Percentiles rank a stretch among this genome's conserved stretches.
Conservation (phyloP, 2,329 filamentous ascomycete genomes). For the Graphilbum ipis-grandicollis region DNA sequence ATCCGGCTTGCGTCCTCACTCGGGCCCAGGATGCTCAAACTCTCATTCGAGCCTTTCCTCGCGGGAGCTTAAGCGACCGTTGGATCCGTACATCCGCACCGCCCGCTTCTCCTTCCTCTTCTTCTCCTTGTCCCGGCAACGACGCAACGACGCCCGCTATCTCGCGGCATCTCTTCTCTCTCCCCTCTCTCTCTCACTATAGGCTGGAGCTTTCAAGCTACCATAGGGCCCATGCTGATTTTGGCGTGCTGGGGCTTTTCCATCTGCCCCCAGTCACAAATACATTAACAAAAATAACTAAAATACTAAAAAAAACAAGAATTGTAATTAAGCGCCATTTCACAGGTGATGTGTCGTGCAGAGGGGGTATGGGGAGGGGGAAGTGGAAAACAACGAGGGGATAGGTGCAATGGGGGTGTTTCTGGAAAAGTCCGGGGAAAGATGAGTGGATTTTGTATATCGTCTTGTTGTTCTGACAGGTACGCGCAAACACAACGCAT, state of each 20-base stretch:
- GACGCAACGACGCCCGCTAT: too few species aligned
- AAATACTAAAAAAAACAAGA: conserved; percentile 12
- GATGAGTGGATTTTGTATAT: too few species aligned
- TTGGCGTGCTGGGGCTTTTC: too few species aligned
- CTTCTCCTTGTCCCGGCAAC: too few species aligned
- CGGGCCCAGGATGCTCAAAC: too few species aligned
- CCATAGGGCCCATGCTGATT: conserved; percentile 37
- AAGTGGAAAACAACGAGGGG: neutral
- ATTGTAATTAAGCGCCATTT: conserved; percentile 15
- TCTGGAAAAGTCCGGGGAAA: too few species aligned
- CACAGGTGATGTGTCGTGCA: conserved; percentile 15
- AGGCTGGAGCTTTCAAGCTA: conserved; percentile 51
- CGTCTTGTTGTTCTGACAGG: too few species aligned
- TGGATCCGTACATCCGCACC: conserved; percentile 10
- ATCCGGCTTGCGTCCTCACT: too few species aligned
- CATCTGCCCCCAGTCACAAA: too few species aligned
- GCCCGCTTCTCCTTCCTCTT: conserved; percentile 12
- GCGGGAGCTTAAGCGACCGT: conserved; percentile 30
- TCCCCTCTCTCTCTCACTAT: conserved; percentile 7
- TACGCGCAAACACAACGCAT: too few species aligned
- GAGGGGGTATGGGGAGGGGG: neutral
- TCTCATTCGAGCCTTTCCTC: neutral
- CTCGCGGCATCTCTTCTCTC: conserved; percentile 1
- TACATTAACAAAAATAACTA: too few species aligned
- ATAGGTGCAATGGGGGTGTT: neutral